Percentiles rank a stretch among this genome's conserved stretches.
phyloP scores from a whole-genome alignment of 495 filamentous ascomycete genomes.

The Gamarada debralockiae region DNA sequence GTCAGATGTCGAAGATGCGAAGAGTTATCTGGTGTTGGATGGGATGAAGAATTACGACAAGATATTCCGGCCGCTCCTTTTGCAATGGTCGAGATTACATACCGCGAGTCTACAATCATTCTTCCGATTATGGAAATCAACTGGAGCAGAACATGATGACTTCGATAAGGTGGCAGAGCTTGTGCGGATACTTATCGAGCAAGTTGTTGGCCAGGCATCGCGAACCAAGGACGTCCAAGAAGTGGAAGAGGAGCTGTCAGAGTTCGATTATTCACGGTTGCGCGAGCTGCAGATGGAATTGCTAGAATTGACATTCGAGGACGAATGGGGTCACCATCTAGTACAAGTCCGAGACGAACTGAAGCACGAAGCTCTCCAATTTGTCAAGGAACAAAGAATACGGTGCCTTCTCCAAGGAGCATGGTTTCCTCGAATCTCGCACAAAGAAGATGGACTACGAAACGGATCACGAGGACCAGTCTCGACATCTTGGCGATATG shows the following conservation, averaged over 20 bases:
- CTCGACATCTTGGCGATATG: constrained; percentile 65
- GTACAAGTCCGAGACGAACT: constrained; percentile 88
- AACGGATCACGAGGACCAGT: constrained; percentile 24
- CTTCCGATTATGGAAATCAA: constrained; percentile 87
- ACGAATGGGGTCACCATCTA: constrained; percentile 89
- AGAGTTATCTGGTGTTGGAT: constrained; percentile 69
- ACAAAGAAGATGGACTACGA: constrained; percentile 32
- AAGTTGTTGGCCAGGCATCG: constrained; percentile 79
- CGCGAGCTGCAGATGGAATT: constrained; percentile 94
- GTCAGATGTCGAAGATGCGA: constrained; percentile 75
- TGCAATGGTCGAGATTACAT: constrained; percentile 97
- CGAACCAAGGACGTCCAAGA: constrained; percentile 84
- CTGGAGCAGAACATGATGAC: constrained; percentile 77
- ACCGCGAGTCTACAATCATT: constrained; percentile 84
- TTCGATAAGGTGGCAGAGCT: constrained; percentile 91
- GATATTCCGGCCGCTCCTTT: constrained; percentile 78
- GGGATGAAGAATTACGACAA: constrained; percentile 77
- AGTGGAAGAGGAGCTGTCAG: constrained; percentile 81
- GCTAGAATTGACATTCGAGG: constrained; percentile 85
- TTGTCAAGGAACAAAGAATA: constrained; percentile 94
- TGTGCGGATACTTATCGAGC: constrained; percentile 85
- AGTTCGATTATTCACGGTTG: constrained; percentile 73
- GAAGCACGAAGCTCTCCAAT: constrained; percentile 87
- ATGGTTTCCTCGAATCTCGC: constrained; percentile 70
- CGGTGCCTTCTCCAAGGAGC: constrained; percentile 84